phyloP scores from a whole-genome alignment of 2,329 filamentous ascomycete species.

The Mariannaea elegans region DNA sequence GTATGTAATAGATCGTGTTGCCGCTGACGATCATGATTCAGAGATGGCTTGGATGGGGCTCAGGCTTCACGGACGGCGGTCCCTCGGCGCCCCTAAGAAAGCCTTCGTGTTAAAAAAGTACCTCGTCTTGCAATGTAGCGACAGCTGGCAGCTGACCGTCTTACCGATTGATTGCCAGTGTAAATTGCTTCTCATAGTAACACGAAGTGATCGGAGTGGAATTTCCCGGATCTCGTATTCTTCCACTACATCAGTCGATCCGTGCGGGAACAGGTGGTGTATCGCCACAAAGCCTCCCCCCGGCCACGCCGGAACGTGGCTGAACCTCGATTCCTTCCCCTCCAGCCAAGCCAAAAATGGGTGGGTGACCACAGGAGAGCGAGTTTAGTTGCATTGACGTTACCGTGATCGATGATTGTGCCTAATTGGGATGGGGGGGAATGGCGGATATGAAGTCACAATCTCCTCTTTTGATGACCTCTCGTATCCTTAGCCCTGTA shows the following conservation, averaged over 20 bases:
- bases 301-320: neutral
- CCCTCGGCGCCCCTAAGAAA: no score
- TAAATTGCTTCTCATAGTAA: conserved; percentile 6
- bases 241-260: conserved; percentile 32
- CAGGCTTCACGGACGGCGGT: conserved; percentile 7
- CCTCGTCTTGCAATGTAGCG: neutral
- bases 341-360: no score
- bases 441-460: neutral
- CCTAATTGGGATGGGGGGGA: no score
- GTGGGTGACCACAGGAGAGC: no score
- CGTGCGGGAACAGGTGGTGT: neutral
- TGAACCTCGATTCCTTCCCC: no score
- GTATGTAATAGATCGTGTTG: conserved; percentile 6
- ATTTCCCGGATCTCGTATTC: conserved; percentile 39
- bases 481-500: neutral
- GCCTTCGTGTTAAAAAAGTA: neutral
- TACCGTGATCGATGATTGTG: no score
- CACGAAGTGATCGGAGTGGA: conserved; percentile 39
- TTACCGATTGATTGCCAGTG: neutral
- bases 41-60: neutral
- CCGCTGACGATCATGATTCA: neutral
- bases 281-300: neutral
- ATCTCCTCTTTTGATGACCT: neutral
- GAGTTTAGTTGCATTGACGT: no score
- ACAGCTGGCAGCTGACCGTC: neutral